A percentile compares a stretch with the other conserved stretches of the same genome.
Evolutionary conservation across 2,329 filamentous ascomycete species (phyloP).

Genomic region (Ceratocystis alfenasii): DNA sequence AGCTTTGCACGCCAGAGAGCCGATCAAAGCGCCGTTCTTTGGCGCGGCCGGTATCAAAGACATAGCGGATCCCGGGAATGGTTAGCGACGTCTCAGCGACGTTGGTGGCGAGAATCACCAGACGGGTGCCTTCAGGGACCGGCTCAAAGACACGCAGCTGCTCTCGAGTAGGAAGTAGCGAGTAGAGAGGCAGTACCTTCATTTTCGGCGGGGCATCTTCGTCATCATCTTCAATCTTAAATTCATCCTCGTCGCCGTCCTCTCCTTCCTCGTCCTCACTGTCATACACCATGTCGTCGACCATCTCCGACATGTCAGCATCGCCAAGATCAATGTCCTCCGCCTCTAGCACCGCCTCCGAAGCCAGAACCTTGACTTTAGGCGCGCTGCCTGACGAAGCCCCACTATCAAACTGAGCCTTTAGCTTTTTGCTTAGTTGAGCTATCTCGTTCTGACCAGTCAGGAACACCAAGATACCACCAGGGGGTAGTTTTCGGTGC

Average conservation of each 20-base stretch:
- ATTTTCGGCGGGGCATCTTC: constrained; percentile 52
- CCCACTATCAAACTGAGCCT: constrained; percentile 50
- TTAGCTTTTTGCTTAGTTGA: constrained; percentile 67
- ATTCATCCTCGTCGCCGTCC: constrained; percentile 51
- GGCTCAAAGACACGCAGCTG: constrained; percentile 84
- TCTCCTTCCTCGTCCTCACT: constrained; percentile 48
- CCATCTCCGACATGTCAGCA: constrained; percentile 42
- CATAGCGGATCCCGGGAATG: constrained; percentile 87
- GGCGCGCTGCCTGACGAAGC: constrained; percentile 46
- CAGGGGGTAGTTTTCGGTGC: constrained; percentile 78
- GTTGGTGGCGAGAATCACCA: constrained; percentile 88
- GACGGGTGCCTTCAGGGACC: constrained; percentile 66
- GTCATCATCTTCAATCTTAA: constrained; percentile 52
- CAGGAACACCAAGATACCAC: constrained; percentile 85
- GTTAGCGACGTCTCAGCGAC: constrained; percentile 95
- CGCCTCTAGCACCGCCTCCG: constrained; percentile 65
- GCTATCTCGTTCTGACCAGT: constrained; percentile 89
- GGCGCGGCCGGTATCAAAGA: constrained; percentile 84
- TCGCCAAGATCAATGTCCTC: constrained; percentile 80
- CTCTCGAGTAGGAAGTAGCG: constrained; percentile 76
- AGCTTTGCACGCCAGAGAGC: constrained; percentile 86
- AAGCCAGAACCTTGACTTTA: constrained; percentile 63
- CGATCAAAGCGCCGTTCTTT: constrained; percentile 87
- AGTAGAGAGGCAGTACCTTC: constrained; percentile 88
- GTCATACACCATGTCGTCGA: constrained; percentile 45